Evolutionary conservation across 805 yeast species (phyloP), one percentile per base, ranked within the genome.

Genomic region (Metschnikowia gruessii): DNA sequence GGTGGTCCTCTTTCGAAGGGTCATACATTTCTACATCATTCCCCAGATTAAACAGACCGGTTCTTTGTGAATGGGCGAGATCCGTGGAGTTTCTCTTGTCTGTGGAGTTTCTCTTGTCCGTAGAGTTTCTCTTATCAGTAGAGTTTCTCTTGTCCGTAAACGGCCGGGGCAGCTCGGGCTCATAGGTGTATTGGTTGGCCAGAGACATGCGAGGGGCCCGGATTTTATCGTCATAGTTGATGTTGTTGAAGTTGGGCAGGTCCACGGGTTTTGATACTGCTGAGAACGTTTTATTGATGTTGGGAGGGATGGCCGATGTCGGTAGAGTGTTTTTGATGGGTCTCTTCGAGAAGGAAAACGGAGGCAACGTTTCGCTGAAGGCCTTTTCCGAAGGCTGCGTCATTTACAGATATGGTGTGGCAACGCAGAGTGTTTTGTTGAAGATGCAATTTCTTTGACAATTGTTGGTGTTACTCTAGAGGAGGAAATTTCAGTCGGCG

Each of bases 191-290:
- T 42, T 57, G 61, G 37, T 57, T 60, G 43, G 59, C 55, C 52
- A 52, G 68, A n/a, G 72, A 66, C 78, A 77, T 74, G 41, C 81
- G 58, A 10, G 82, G 82, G 30, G 81, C 80, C 47, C 82, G 59
- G 40, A 78, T 79, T 54, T 76, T 77, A 49, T 77, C 80, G 52
- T 77, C 79, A 52, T 77, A 77, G 57, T 77, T 71, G 49, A 72
- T 53, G 41, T 54, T 52, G 38, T 54, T 54, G 37, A 48, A 45
- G 16, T 41, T 46, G 24, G 58, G 58, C 46, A 40, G 53, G 35
- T 44, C 42, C 13, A 33, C 19, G 4, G 50, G 53, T n/a, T 35
- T 32, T 12, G 40, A 17, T 13, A 29, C 42, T 10, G 18, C 29
- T 21, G 46, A 44, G 16, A 45, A 31, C 16, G 43, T 34, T 8